Evolutionary conservation across 805 yeast genomes (phyloP).

Genomic region (Jamesozyma spencerorum): DNA sequence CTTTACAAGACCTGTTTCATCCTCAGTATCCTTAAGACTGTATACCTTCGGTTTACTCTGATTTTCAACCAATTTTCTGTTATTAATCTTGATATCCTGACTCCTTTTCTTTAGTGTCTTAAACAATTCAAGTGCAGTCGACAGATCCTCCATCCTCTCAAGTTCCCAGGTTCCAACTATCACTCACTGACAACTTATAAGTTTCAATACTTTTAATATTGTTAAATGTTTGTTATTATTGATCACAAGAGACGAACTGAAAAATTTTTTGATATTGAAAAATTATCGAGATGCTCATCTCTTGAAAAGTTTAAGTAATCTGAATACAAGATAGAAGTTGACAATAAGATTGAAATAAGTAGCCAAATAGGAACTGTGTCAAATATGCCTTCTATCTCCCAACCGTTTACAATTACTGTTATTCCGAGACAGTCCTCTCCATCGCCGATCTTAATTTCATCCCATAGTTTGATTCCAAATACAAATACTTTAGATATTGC

Average conservation of each 20-base stretch:
- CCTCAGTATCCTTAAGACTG: slow-evolving; percentile 11
- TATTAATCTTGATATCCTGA: slow-evolving; percentile 13
- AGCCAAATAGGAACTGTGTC: background rate
- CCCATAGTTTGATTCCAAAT: slow-evolving; percentile 9
- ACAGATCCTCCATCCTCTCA: background rate
- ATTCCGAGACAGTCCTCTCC: slow-evolving; percentile 23
- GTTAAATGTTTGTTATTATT: background rate
- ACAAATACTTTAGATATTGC: slow-evolving; percentile 28
- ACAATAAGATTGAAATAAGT: background rate
- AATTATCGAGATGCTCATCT: slow-evolving; percentile 4
- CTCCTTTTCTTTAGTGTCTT: slow-evolving; percentile 14
- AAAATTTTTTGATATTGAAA: slow-evolving; percentile 6
- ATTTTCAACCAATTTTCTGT: slow-evolving; percentile 16
- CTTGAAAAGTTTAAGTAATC: background rate
- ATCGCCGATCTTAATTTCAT: slow-evolving; percentile 7
- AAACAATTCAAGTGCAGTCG: slow-evolving; percentile 4
- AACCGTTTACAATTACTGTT: slow-evolving; percentile 28
- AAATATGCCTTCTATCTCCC: slow-evolving; percentile 27
- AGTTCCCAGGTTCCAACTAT: too few species aligned
- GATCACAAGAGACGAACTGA: slow-evolving; percentile 7
- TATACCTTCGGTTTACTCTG: slow-evolving; percentile 22
- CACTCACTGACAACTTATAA: too few species aligned
- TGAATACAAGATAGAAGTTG: too few species aligned
- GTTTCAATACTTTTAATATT: background rate
- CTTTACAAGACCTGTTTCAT: background rate